Evolutionary conservation across 2,329 filamentous ascomycete genomes (phyloP).

Genomic region (Pseudogymnoascus verrucosus): DNA sequence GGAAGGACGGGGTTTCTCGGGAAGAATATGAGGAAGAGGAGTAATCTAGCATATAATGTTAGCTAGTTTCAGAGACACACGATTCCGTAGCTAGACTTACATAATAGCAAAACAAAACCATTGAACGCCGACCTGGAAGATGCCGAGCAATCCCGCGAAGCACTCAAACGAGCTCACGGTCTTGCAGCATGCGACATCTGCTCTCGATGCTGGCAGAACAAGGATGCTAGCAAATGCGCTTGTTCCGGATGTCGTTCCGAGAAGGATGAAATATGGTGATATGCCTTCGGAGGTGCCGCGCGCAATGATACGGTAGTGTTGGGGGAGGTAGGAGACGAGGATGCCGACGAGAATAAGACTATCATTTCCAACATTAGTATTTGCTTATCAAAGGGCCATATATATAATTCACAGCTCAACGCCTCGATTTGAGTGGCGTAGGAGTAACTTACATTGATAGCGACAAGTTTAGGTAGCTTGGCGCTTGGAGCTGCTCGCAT

Average conservation of each 20-base stretch:
- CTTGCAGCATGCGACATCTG: slow-evolving; percentile 79
- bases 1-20: slow-evolving; percentile 49
- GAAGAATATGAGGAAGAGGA: slow-evolving; percentile 94
- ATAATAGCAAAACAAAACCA: slow-evolving; percentile 89
- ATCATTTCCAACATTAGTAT: slow-evolving; percentile 11
- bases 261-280: slow-evolving; percentile 86
- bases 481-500: slow-evolving; percentile 43
- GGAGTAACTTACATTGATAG: slow-evolving; percentile 41
- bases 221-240: slow-evolving; percentile 90
- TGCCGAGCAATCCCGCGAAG: slow-evolving; percentile 74
- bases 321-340: slow-evolving; percentile 85
- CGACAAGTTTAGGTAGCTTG: slow-evolving; percentile 43
- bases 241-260: slow-evolving; percentile 86
- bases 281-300: slow-evolving; percentile 86
- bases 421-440: neutral
- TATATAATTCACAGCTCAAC: neutral
- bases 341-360: slow-evolving; percentile 75
- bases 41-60: slow-evolving; percentile 48
- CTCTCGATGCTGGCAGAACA: slow-evolving; percentile 71
- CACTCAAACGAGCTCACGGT: slow-evolving; percentile 77
- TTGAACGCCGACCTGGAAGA: slow-evolving; percentile 84
- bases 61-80: neutral
- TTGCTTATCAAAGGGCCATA: neutral
- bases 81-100: slow-evolving; percentile 43
- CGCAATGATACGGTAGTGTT: slow-evolving; percentile 84